Conservation (phyloP, 2,329 filamentous ascomycete genomes). For the Colletotrichum sp. region DNA sequence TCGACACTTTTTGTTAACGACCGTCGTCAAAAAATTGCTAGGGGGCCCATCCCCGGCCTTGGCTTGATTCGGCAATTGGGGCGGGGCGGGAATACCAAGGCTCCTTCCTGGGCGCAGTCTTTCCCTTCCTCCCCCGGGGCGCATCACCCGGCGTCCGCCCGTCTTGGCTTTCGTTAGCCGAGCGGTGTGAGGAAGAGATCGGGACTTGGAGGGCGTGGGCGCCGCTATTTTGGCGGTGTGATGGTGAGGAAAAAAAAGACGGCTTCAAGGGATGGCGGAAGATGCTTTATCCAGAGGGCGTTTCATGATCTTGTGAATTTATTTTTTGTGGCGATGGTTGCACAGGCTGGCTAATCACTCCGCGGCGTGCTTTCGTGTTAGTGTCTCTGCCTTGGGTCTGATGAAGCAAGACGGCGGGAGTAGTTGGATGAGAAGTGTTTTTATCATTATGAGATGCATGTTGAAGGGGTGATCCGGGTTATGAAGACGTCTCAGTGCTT, state of each 20-base stretch:
- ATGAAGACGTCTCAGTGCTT: not conserved
- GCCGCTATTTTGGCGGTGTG: not conserved
- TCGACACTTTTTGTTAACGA: not conserved
- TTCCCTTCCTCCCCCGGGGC: not conserved
- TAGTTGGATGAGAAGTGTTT: not conserved
- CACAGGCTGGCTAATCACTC: not conserved
- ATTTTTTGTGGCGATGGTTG: not conserved
- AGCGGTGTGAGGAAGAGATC: not conserved
- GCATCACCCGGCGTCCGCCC: not conserved
- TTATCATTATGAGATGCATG: not conserved
- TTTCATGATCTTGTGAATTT: not conserved
- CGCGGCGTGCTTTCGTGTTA: not conserved
- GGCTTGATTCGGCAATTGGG: not conserved
- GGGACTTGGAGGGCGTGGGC: not conserved
- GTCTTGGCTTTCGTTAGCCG: not conserved
- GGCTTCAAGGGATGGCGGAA: rapidly evolving
- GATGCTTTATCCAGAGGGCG: not conserved
- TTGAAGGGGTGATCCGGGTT: not conserved
- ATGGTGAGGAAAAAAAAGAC: not conserved
- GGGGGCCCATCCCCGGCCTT: not conserved
- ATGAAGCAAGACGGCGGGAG: not conserved
- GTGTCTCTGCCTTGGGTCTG: not conserved
- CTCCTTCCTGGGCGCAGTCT: not conserved
- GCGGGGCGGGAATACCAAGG: not conserved
- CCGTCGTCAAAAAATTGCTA: not conserved